Base-by-base conservation (phyloP, 352 stramenopile species). In the Phytophthora citricola region DNA sequence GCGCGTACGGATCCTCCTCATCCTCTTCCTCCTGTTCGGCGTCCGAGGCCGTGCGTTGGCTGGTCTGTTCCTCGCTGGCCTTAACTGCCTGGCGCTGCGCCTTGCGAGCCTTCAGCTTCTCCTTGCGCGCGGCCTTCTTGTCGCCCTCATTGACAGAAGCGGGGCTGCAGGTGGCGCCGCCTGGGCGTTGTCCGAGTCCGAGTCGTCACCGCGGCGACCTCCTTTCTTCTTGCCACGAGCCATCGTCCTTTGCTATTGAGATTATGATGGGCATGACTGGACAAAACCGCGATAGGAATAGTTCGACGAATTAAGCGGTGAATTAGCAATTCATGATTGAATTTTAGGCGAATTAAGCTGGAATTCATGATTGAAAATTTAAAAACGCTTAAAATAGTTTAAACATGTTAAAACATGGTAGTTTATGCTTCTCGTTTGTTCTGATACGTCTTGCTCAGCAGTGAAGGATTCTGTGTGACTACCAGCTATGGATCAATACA, bases 141-240 rank as follows among this genome's bases (percentile, higher is more conserved):
- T 93, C 81, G 24, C 53, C 56, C 54, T 87, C 54, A 27, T 70
- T 71, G 3, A 71, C 63, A 10, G 50, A 73, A 14, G 50, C 57
- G 17, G 60, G 24, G 60, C 64, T 51, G 71, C 74, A 2, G 69
- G 63, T 10, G 63, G 56, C 39, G 71, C 58, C 44, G 70, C 8
- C 22, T 64, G 66, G 22, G 63, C 74, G 26, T 89, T 77, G 40
- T 95, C 87, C n/a, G 89, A 85, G 46, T 82, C 85, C 57, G 83
- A 92, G 63, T 93, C 85, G 67, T 86, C 83, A 47, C 81, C 85
- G 46, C 79, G 81, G 22, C 85, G 82, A 20, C 73, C 73, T 68
- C 84, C 83, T 75, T 93, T 93, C 73, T 93, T 93, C 81, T 93
- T 93, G 24, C 71, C 70, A 14, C 81, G 81, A 73, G 85, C 80